Evolutionary conservation across 495 filamentous ascomycete genomes (phyloP).

Genomic region (Paragyromitra xinjiangensis): DNA sequence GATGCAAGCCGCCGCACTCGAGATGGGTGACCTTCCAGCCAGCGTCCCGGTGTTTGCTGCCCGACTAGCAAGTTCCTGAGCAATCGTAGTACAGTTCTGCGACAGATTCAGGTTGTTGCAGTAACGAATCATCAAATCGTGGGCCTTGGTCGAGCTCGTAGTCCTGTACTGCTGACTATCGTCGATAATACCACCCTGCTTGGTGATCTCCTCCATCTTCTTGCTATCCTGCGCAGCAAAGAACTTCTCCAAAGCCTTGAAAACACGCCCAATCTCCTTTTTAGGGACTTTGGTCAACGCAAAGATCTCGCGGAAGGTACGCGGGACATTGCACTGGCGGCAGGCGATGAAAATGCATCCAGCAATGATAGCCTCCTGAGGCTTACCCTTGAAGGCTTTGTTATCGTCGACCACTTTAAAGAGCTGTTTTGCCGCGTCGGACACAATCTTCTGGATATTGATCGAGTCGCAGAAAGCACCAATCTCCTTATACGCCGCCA

Average conservation of each 20-base stretch:
- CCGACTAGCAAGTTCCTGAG: slow-evolving; percentile 75
- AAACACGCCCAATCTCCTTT: slow-evolving; percentile 95
- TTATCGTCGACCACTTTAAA: slow-evolving; percentile 93
- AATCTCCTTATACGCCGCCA: slow-evolving; percentile 89
- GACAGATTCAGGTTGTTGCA: slow-evolving; percentile 80
- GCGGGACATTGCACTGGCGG: slow-evolving; percentile 82
- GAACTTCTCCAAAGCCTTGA: slow-evolving; percentile 91
- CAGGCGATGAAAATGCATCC: slow-evolving; percentile 98
- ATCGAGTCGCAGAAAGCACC: slow-evolving; percentile 85
- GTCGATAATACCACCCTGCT: slow-evolving; percentile 60
- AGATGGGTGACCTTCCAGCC: slow-evolving; percentile 92
- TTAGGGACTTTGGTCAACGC: slow-evolving; percentile 91
- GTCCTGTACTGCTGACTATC: slow-evolving; percentile 68
- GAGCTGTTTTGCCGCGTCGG: slow-evolving; percentile 88
- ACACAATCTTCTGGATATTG: slow-evolving; percentile 77
- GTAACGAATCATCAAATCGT: slow-evolving; percentile 86
- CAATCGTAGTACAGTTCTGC: slow-evolving; percentile 73
- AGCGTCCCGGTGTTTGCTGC: slow-evolving; percentile 77
- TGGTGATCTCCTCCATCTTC: slow-evolving; percentile 64
- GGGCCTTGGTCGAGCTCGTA: slow-evolving; percentile 81
- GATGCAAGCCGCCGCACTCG: slow-evolving; percentile 92
- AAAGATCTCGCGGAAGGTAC: slow-evolving; percentile 93
- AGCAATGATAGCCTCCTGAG: slow-evolving; percentile 90
- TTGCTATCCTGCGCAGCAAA: slow-evolving; percentile 70
- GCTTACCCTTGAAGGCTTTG: slow-evolving; percentile 94